Evolutionary conservation across 2,329 filamentous ascomycete genomes (phyloP), one percentile per base, ranked within the genome.

Genomic region (Aureobasidium lini): DNA sequence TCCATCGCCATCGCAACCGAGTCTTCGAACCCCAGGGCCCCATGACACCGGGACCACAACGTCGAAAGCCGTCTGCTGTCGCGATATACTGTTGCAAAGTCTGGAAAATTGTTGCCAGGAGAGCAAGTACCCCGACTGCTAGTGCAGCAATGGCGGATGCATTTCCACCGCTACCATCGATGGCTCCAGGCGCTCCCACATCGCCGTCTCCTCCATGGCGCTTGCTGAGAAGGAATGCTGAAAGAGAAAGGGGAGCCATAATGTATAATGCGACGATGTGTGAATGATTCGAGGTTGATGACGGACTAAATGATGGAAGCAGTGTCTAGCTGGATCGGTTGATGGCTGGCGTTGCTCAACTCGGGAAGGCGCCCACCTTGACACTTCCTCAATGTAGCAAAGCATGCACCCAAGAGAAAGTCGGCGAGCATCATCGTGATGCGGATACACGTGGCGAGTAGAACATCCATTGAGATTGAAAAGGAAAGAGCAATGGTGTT

Each of bases 1-100:
- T 32, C 56, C 56, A 59, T 10, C 56, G 44, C n/a, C 28, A 59
- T 9, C 46, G 56, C 9, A 59, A 10, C 16, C 56, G 46, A 16
- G 56, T 59, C 16, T 44, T 43, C 13, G 23, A 34, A 16, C 56
- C 56, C 56, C 46, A 59, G 9, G 56, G 56, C 6, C 56, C 56
- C 46, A 59, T 59, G 11, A 59, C 56, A 3, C 44, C 37, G 0
- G n/a, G 18, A 3, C 47, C 36, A 28, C 56, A 59, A 13, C 47
- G 44, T 50, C 56, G 32, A 29, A 36, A 59, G 29, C 56, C 56
- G 16, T 59, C 56, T 37, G 56, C 47, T 11, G 54, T 57, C 16
- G 36, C 37, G 16, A 59, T 16, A 46, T 59, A 59, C 16, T 59
- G 44, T 34, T 59, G 56, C 2, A 59, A 18, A 6, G 34, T 47